phyloP scores from a whole-genome alignment of 2,329 filamentous ascomycete genomes.

The Pseudocercospora vitis region DNA sequence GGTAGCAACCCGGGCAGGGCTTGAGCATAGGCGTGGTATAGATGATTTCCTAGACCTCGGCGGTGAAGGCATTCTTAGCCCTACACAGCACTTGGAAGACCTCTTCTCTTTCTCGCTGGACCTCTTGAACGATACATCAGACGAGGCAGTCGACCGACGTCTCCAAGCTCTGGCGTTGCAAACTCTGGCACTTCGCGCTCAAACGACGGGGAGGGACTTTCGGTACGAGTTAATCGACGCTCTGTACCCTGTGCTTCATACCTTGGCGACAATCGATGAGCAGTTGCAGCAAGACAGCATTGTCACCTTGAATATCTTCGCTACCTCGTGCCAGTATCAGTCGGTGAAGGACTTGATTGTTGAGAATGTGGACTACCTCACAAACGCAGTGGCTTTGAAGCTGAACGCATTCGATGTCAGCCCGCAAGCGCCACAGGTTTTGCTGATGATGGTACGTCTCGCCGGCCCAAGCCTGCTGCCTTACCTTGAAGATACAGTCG shows the following conservation, averaged over 20 bases:
- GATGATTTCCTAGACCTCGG: constrained; percentile 60
- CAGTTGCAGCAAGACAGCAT: constrained; percentile 78
- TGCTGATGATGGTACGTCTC: constrained; percentile 90
- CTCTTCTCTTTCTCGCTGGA: constrained; percentile 69
- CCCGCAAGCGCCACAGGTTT: constrained; percentile 83
- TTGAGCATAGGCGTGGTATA: constrained; percentile 54
- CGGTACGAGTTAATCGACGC: constrained; percentile 84
- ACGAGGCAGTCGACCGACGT: constrained; percentile 62
- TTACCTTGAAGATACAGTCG: constrained; percentile 87
- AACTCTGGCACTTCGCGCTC: constrained; percentile 72
- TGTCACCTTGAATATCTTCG: constrained; percentile 76
- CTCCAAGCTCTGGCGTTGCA: constrained; percentile 79
- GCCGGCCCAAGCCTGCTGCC: constrained; percentile 79
- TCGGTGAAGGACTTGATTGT: constrained; percentile 78
- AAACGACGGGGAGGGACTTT: constrained; percentile 66
- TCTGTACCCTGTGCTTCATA: constrained; percentile 86
- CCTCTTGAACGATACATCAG: constrained; percentile 51
- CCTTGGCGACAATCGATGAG: constrained; percentile 70
- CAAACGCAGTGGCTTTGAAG: constrained; percentile 85
- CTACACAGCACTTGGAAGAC: constrained; percentile 52
- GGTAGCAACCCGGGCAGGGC: constrained; percentile 63
- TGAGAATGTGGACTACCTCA: constrained; percentile 91
- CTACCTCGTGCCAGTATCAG: constrained; percentile 69
- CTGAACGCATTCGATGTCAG: constrained; percentile 91
- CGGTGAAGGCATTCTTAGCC: background rate